Conservation (phyloP, 345 rosid genomes). For the Rhizophora mangle region DNA sequence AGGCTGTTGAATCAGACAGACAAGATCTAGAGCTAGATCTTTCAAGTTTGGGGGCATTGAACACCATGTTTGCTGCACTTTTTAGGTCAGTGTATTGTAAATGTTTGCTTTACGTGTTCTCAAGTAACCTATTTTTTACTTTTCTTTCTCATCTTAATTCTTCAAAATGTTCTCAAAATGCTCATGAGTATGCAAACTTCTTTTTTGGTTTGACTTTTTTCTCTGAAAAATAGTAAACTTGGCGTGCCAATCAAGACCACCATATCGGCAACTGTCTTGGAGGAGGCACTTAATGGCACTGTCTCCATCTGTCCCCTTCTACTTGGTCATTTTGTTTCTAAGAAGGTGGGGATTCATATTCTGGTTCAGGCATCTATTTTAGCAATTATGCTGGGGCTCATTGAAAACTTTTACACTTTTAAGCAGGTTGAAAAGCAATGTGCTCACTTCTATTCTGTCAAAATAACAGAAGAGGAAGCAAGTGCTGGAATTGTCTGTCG, state of each 20-base stretch:
- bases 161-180: neutral
- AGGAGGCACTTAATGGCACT: conserved; percentile 88
- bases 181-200: neutral
- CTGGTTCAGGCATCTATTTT: conserved; percentile 19
- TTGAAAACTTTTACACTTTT: conserved; percentile 24
- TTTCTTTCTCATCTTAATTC: neutral
- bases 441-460: conserved; percentile 93
- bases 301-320: conserved; percentile 61
- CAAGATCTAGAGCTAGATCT: conserved; percentile 95
- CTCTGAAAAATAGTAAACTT: conserved; percentile 57
- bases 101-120: neutral
- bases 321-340: conserved; percentile 59
- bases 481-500: conserved; percentile 82
- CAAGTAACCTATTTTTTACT: neutral
- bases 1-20: conserved; percentile 76
- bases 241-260: conserved; percentile 99
- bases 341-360: conserved; percentile 52
- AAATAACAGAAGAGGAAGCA: conserved; percentile 86
- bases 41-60: conserved; percentile 93
- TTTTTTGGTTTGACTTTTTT: conserved; percentile 5
- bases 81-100: conserved; percentile 53
- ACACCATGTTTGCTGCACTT: conserved; percentile 91
- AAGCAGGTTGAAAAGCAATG: conserved; percentile 97
- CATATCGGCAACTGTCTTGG: conserved; percentile 88
- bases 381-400: conserved; percentile 16